These are phyloP conservation scores for Zhuliangozyma blackwelliae DNA, from an alignment of 1,139 yeast species.

Conservation along the genomic window DNA sequence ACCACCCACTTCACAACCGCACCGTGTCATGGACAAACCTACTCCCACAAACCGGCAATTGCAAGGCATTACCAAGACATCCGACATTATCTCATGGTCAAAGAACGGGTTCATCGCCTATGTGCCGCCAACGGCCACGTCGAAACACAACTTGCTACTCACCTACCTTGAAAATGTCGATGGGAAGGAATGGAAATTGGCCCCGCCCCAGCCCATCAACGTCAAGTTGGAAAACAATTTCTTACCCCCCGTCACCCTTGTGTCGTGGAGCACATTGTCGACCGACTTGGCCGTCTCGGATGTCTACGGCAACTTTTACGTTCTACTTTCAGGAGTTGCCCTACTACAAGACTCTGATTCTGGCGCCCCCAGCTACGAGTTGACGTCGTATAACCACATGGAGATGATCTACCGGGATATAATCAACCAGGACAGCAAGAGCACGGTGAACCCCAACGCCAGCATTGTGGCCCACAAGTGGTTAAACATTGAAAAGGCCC, in stretches of 20 bases:
- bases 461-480: slow-evolving; percentile 56
- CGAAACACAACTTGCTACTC: slow-evolving; percentile 38
- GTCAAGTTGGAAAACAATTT: slow-evolving; percentile 33
- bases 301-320: slow-evolving; percentile 45
- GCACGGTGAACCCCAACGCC: slow-evolving; percentile 13
- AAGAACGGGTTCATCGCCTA: slow-evolving; percentile 71
- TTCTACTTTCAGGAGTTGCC: slow-evolving; percentile 44
- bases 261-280: slow-evolving; percentile 48
- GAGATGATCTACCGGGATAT: slow-evolving; percentile 43
- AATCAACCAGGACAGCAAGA: slow-evolving; percentile 15
- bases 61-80: slow-evolving; percentile 4
- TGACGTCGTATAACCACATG: slow-evolving; percentile 44
- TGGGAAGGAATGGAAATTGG: slow-evolving; percentile 64
- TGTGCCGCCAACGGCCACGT: slow-evolving; percentile 21
- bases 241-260: slow-evolving; percentile 26
- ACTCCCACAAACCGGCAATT: slow-evolving; percentile 5
- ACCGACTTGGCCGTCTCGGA: slow-evolving; percentile 54
- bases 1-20: no score
- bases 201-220: slow-evolving; percentile 44
- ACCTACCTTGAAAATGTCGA: slow-evolving; percentile 62
- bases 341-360: slow-evolving; percentile 16
- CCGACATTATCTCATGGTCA: slow-evolving; percentile 58
- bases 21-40: slow-evolving; percentile 4
- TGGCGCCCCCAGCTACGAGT: slow-evolving; percentile 34
- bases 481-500: slow-evolving; percentile 66